Percentiles rank a stretch among this genome's conserved stretches.
phyloP scores from a whole-genome alignment of 192 early-diverging fungal species.

The Backusella tuberculispora region DNA sequence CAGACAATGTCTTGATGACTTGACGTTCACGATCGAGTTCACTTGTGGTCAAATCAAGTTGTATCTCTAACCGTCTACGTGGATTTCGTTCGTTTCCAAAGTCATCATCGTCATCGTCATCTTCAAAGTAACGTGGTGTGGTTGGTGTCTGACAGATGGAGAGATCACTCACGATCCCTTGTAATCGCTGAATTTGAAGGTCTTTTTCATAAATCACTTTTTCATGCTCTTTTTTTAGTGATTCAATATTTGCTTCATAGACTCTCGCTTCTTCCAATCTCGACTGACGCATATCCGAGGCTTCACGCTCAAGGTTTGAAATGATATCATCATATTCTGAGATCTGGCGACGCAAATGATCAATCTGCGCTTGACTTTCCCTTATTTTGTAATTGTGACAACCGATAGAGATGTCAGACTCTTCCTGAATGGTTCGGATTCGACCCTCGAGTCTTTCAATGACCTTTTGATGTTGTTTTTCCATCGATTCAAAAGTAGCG shows the following conservation, averaged over 20 bases:
- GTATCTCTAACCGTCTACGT: constrained; percentile 31
- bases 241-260: constrained; percentile 40
- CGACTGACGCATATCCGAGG: constrained; percentile 42
- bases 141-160: not conserved
- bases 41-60: constrained; percentile 33
- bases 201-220: constrained; percentile 36
- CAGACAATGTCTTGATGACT: not conserved
- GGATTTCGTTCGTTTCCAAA: not conserved
- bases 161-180: constrained; percentile 2
- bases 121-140: not conserved
- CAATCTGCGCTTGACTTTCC: constrained; percentile 34
- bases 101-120: not conserved
- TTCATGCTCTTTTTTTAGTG: constrained; percentile 42
- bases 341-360: constrained; percentile 25
- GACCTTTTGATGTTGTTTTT: constrained; percentile 17
- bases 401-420: not conserved
- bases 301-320: constrained; percentile 36
- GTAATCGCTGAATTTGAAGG: constrained; percentile 32
- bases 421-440: constrained; percentile 11
- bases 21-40: constrained; percentile 17
- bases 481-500: not conserved
- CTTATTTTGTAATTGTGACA: not conserved
- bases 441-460: constrained; percentile 28
- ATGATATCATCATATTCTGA: constrained; percentile 23
- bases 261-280: constrained; percentile 45